A percentile compares a stretch with the other conserved stretches of the same genome.
Conservation (phyloP, 352 stramenopile species). For the Peronospora belbahrii region DNA sequence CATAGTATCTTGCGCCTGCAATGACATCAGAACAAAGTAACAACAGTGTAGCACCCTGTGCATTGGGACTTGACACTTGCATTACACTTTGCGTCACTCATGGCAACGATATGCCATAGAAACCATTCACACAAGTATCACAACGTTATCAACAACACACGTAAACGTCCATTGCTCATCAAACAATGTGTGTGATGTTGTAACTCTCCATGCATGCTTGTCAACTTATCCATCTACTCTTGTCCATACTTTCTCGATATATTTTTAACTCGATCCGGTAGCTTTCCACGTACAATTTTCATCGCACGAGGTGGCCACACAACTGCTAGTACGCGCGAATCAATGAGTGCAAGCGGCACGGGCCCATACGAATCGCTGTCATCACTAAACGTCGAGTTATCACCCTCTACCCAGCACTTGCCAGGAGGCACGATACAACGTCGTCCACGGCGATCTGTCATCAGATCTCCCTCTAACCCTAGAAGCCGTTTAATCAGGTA, state of each 20-base stretch:
- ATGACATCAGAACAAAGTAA: background rate
- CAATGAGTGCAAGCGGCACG: conserved; percentile 75
- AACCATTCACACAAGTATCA: no score
- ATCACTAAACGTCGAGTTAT: conserved; percentile 69
- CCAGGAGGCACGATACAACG: conserved; percentile 46
- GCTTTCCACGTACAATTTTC: conserved; percentile 47
- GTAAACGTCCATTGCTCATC: background rate
- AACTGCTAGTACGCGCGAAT: conserved; percentile 69
- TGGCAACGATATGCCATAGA: no score
- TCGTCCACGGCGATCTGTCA: conserved; percentile 39
- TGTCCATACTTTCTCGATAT: background rate
- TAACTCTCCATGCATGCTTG: conserved; percentile 4
- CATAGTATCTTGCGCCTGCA: no score
- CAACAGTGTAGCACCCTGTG: no score
- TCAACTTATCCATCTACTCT: conserved; percentile 5
- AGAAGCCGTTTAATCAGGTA: conserved; percentile 76
- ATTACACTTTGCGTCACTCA: no score
- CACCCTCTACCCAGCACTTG: conserved; percentile 83
- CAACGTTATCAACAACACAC: no score
- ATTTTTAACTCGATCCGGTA: conserved; percentile 49
- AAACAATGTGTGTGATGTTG: no score
- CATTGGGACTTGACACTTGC: no score
- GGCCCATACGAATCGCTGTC: conserved; percentile 71
- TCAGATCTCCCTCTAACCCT: conserved; percentile 63
- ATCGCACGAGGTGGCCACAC: conserved; percentile 64